Conservation (phyloP, 257 asterid species). For the Mitragyna speciosa region DNA sequence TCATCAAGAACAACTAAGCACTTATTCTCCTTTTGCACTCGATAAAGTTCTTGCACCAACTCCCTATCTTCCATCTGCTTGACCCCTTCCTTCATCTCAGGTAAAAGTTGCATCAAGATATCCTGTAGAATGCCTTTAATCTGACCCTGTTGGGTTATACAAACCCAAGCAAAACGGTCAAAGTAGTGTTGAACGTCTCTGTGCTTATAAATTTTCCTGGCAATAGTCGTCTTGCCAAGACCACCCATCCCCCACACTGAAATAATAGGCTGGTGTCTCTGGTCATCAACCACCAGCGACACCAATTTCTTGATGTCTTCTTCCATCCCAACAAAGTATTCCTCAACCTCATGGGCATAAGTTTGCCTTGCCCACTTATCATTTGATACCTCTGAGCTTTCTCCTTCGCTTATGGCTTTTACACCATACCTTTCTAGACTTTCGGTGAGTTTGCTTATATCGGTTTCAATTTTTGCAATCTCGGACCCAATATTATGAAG, state of each 20-base stretch:
- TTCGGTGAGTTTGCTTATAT: neutral
- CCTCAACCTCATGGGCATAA: conserved; percentile 7
- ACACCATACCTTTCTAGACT: conserved; percentile 3
- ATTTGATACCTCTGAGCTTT: neutral
- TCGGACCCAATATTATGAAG: conserved; percentile 3
- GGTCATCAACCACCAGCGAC: neutral
- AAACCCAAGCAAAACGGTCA: conserved; percentile 26
- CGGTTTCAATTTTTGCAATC: neutral
- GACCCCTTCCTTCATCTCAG: neutral
- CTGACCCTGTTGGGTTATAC: conserved; percentile 21
- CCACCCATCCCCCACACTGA: conserved; percentile 33
- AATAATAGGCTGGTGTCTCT: conserved; percentile 3
- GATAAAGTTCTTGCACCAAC: neutral
- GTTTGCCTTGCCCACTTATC: conserved; percentile 2
- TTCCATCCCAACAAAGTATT: conserved; percentile 22
- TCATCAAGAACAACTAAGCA: conserved; percentile 20
- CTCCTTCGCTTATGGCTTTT: neutral
- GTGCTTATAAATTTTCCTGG: conserved; percentile 24
- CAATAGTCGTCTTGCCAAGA: conserved; percentile 35
- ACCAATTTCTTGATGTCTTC: conserved; percentile 19
- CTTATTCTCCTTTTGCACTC: neutral
- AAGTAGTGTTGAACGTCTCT: conserved; percentile 3
- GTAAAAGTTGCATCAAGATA: conserved; percentile 9
- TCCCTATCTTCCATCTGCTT: neutral
- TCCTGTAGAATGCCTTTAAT: conserved; percentile 17